phyloP scores from a whole-genome alignment of 2,329 filamentous ascomycete species.

The Ceratocystis diversiconidia region DNA sequence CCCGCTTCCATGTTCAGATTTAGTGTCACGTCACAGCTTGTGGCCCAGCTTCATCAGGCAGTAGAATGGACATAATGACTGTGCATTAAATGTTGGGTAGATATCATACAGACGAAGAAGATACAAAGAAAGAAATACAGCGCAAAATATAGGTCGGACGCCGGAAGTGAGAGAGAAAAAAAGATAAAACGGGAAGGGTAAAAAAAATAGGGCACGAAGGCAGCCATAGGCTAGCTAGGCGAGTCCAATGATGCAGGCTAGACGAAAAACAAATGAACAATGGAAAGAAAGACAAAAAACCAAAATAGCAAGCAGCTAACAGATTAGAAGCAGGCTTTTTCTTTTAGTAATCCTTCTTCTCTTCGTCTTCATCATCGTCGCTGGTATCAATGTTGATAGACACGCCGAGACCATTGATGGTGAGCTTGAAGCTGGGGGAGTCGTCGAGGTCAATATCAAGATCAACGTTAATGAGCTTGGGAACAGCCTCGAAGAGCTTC shows the following conservation, averaged over 20 bases:
- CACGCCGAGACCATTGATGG: slow-evolving; percentile 9
- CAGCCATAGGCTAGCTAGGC: not conserved
- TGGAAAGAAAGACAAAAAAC: not conserved
- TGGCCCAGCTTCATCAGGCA: not conserved
- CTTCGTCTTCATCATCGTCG: not conserved
- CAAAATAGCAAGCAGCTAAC: not conserved
- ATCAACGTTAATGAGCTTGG: slow-evolving; percentile 24
- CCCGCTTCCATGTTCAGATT: not conserved
- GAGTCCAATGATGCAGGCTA: slow-evolving; percentile 1
- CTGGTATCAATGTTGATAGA: slow-evolving; percentile 13
- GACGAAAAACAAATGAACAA: not conserved
- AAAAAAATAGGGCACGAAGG: slow-evolving; percentile 1
- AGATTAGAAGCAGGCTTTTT: not conserved
- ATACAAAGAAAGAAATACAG: not conserved
- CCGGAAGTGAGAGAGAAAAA: not conserved
- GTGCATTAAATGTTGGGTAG: slow-evolving; percentile 3
- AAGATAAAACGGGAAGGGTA: not conserved
- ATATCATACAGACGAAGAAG: slow-evolving; percentile 12
- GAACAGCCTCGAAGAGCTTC: slow-evolving; percentile 19
- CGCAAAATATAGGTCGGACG: not conserved
- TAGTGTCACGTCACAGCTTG: not conserved
- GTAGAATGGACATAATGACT: slow-evolving; percentile 4
- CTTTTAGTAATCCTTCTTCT: not conserved
- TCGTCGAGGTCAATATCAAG: slow-evolving; percentile 22
- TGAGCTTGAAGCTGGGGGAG: slow-evolving; percentile 14